Conservation (phyloP, 176 grass and related monocot genomes). For the Oryza brachyantha region DNA sequence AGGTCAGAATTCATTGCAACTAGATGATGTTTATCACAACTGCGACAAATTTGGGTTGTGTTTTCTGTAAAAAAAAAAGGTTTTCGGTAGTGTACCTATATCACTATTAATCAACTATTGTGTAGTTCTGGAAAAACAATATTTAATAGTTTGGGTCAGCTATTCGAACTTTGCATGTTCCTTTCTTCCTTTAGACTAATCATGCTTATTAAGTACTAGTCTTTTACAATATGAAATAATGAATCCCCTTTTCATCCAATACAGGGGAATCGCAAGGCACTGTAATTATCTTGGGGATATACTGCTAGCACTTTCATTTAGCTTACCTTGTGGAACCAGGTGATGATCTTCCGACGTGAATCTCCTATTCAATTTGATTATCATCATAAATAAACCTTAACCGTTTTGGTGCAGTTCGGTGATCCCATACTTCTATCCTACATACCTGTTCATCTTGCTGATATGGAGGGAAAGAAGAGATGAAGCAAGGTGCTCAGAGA, state of each 20-base stretch:
- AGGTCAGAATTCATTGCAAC: background rate
- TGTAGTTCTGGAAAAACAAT: background rate
- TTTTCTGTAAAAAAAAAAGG: no score
- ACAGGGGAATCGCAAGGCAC: slow-evolving; percentile 86
- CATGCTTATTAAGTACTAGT: background rate
- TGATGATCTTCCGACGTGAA: slow-evolving; percentile 9
- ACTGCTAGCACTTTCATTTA: slow-evolving; percentile 87
- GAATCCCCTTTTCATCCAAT: background rate
- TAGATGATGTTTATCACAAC: background rate
- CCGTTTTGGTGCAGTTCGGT: slow-evolving; percentile 48
- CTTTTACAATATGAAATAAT: background rate
- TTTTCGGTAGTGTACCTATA: background rate
- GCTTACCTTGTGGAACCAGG: slow-evolving; percentile 89
- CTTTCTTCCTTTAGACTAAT: background rate
- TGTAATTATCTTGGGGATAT: slow-evolving; percentile 96
- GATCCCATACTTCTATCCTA: slow-evolving; percentile 94
- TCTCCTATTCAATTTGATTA: background rate
- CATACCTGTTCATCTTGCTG: slow-evolving; percentile 84
- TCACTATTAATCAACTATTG: background rate
- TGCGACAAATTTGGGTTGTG: background rate
- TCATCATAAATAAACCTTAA: background rate
- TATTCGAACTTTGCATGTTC: background rate
- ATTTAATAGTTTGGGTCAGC: background rate
- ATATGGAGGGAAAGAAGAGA: slow-evolving; percentile 95
- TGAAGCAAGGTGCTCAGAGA: slow-evolving; percentile 79